phyloP scores from a whole-genome alignment of 139 green algal genomes.

The Asterochloris sp. region DNA sequence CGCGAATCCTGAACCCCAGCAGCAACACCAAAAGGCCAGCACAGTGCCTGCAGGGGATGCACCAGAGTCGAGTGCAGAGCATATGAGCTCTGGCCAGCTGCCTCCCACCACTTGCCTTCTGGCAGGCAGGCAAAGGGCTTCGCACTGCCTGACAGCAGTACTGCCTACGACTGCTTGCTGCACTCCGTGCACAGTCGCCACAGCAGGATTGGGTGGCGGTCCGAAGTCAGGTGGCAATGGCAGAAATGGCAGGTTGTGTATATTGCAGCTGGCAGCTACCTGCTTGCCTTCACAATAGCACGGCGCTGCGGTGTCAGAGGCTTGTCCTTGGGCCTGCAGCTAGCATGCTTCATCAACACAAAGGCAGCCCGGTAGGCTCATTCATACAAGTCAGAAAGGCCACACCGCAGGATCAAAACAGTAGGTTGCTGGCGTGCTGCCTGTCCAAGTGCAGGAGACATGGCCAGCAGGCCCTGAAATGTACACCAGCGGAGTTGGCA shows the following conservation, averaged over 20 bases:
- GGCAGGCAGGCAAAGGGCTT: not conserved
- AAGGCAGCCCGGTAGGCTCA: not conserved
- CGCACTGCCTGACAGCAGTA: not conserved
- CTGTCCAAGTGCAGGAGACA: too few relatives aligned
- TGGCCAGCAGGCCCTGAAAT: too few relatives aligned
- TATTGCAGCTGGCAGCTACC: not conserved
- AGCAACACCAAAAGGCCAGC: conserved; percentile 13
- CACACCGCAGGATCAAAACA: too few relatives aligned
- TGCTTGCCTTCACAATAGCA: not conserved
- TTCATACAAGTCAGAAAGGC: too few relatives aligned
- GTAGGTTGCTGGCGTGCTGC: too few relatives aligned
- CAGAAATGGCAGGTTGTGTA: not conserved
- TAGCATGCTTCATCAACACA: not conserved
- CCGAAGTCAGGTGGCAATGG: not conserved
- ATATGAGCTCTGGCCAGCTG: too few relatives aligned
- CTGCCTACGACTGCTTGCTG: not conserved
- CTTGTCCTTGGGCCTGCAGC: not conserved
- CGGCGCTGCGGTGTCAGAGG: not conserved
- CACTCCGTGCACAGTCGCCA: not conserved
- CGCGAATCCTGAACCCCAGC: conserved; percentile 22
- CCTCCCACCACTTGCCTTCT: not conserved
- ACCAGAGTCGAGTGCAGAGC: not conserved
- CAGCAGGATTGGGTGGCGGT: not conserved
- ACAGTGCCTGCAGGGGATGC: not conserved
- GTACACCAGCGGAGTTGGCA: not conserved